Evolutionary conservation across 2,329 filamentous ascomycete genomes (phyloP).

Genomic region (Scedosporium minutisporum): DNA sequence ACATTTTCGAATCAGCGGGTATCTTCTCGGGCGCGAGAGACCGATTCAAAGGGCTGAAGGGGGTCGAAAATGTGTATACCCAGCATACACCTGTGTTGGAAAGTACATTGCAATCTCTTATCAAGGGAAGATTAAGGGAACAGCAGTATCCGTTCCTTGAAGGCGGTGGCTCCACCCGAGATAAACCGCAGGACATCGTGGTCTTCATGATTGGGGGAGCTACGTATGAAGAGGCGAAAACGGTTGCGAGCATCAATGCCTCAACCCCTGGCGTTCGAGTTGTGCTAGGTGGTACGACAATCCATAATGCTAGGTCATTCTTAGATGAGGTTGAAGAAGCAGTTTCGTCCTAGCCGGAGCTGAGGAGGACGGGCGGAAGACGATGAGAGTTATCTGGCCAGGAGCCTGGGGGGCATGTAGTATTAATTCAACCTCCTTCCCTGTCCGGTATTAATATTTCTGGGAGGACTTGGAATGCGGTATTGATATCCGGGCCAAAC

Average conservation of each 20-base stretch:
- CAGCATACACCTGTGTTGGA: conserved; percentile 89
- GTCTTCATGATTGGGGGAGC: conserved; percentile 89
- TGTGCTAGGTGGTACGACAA: conserved; percentile 75
- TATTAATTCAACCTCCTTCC: neutral
- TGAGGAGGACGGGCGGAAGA: conserved; percentile 35
- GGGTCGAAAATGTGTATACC: conserved; percentile 97
- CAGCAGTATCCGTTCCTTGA: conserved; percentile 91
- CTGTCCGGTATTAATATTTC: neutral
- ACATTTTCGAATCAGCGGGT: conserved; percentile 83
- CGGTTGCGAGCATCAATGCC: conserved; percentile 89
- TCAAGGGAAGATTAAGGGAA: conserved; percentile 81
- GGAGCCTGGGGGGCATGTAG: neutral
- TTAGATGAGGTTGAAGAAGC: conserved; percentile 87
- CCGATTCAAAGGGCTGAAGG: conserved; percentile 88
- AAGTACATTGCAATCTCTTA: conserved; percentile 78
- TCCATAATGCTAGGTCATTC: conserved; percentile 84
- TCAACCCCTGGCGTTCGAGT: conserved; percentile 80
- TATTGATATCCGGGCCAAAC: no score
- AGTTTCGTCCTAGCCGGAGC: conserved; percentile 71
- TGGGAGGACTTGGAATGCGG: no score
- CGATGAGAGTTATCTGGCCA: conserved; percentile 9
- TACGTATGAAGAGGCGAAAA: conserved; percentile 96
- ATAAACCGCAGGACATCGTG: conserved; percentile 94
- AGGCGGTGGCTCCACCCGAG: conserved; percentile 72
- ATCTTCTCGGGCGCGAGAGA: conserved; percentile 84